Conservation (phyloP, 352 stramenopile genomes). For the Phytophthora boehmeriae region DNA sequence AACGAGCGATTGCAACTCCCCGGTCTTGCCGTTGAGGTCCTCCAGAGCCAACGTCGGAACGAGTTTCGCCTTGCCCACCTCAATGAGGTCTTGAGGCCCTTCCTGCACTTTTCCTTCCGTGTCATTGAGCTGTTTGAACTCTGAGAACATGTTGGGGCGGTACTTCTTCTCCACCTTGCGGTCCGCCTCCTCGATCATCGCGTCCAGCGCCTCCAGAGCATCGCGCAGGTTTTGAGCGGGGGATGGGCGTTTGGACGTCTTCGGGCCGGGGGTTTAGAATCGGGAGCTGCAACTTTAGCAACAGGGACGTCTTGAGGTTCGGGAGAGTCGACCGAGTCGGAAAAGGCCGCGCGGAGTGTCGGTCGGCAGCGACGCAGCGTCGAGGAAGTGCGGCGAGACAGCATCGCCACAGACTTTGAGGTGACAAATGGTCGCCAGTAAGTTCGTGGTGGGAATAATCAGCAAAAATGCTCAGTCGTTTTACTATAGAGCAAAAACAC, state of each 20-base stretch:
- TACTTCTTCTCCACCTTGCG: slow-evolving; percentile 89
- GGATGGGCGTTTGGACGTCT: slow-evolving; percentile 37
- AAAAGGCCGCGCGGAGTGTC: slow-evolving; percentile 13
- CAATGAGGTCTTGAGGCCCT: slow-evolving; percentile 52
- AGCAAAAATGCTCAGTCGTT: too few species aligned
- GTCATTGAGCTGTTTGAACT: slow-evolving; percentile 91
- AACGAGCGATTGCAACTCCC: slow-evolving; percentile 63
- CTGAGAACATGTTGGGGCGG: slow-evolving; percentile 85
- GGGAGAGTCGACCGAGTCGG: slow-evolving; percentile 8
- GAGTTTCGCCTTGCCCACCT: slow-evolving; percentile 57
- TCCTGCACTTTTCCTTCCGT: slow-evolving; percentile 79
- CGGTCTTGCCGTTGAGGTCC: slow-evolving; percentile 49
- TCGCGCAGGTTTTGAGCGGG: slow-evolving; percentile 78
- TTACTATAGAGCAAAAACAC: too few species aligned
- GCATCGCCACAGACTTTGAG: slow-evolving; percentile 5
- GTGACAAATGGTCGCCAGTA: neutral
- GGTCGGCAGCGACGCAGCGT: slow-evolving; percentile 22
- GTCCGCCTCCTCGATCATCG: slow-evolving; percentile 85
- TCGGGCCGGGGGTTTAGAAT: neutral
- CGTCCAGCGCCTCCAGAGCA: slow-evolving; percentile 75
- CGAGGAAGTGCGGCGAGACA: slow-evolving; percentile 12
- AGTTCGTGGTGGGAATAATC: too few species aligned
- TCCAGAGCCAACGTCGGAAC: slow-evolving; percentile 65
- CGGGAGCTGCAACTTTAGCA: neutral
- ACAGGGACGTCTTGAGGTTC: neutral